Conservation (phyloP, 75 land plant genomes). For the Ceratopteris richardii region DNA sequence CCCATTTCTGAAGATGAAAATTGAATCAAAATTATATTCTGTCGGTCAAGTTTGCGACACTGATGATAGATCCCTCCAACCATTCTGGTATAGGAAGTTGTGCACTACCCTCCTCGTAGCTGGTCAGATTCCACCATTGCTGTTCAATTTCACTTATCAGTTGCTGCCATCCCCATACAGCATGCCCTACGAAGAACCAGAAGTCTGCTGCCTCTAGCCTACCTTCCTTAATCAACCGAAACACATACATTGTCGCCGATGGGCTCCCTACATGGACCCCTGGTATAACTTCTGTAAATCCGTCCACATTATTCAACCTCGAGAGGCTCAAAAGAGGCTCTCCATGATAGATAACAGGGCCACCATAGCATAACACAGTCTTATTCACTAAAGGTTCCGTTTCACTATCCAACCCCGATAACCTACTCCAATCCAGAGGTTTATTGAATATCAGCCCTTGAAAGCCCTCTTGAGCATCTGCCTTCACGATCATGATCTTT, state of each 20-base stretch:
- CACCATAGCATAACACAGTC: conserved; percentile 59
- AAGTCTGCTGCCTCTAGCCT: conserved; percentile 33
- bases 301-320: conserved; percentile 13
- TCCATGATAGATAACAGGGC: conserved; percentile 38
- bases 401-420: conserved; percentile 25
- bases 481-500: conserved; percentile 44
- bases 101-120: conserved; percentile 11
- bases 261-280: conserved; percentile 52
- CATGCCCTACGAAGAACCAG: conserved; percentile 71
- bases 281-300: conserved; percentile 38
- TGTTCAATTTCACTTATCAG: conserved; percentile 46
- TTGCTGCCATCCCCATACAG: conserved; percentile 73
- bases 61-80: not conserved
- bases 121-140: conserved; percentile 44
- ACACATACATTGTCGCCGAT: conserved; percentile 22
- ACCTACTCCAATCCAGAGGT: conserved; percentile 43
- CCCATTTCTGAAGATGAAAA: too few relatives aligned
- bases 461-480: conserved; percentile 37
- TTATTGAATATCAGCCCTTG: conserved; percentile 70
- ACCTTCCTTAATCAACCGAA: conserved; percentile 33
- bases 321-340: conserved; percentile 49
- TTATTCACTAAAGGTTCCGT: conserved; percentile 25
- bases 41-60: not conserved
- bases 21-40: not conserved
- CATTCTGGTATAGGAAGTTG: conserved; percentile 33